Conservation (phyloP, 2,329 filamentous ascomycete species). For the Stachybotrys chlorohalonatus region DNA sequence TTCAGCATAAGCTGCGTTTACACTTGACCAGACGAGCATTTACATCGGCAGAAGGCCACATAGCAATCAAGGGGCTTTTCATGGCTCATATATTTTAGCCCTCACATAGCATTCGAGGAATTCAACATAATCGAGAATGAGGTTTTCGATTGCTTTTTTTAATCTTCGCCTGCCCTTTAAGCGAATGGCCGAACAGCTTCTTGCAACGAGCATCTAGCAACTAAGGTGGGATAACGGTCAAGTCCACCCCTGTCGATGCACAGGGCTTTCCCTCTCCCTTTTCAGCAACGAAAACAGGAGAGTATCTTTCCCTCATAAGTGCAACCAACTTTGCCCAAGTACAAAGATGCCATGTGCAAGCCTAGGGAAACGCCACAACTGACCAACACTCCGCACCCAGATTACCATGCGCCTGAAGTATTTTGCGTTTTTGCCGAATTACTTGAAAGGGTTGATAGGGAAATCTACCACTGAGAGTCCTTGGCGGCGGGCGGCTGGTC, state of each 20-base stretch:
- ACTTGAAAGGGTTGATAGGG: slow-evolving; percentile 5
- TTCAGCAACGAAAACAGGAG: slow-evolving; percentile 22
- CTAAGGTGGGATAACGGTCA: slow-evolving; percentile 68
- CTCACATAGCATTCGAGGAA: neutral
- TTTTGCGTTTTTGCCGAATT: slow-evolving; percentile 2
- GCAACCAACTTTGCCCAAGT: slow-evolving; percentile 51
- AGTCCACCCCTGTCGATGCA: slow-evolving; percentile 79
- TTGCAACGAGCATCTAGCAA: slow-evolving; percentile 16
- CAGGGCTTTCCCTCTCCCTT: slow-evolving; percentile 92
- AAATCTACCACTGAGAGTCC: slow-evolving; percentile 44
- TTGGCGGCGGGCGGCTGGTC: slow-evolving; percentile 39
- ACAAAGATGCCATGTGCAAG: slow-evolving; percentile 15
- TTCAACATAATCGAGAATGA: neutral
- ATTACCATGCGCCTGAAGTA: slow-evolving; percentile 6
- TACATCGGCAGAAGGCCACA: no score
- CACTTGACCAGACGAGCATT: no score
- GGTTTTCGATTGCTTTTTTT: neutral
- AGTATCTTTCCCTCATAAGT: slow-evolving; percentile 99
- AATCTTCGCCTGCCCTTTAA: neutral
- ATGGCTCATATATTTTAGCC: no score
- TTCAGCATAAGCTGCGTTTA: no score
- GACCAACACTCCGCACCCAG: slow-evolving; percentile 8
- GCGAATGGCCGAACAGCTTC: slow-evolving; percentile 6
- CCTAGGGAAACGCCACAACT: slow-evolving; percentile 14
- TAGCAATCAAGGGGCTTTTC: no score